Evolutionary conservation across 2,329 filamentous ascomycete species (phyloP), one percentile per base, ranked within the genome.

Genomic region (Didymella pomorum): DNA sequence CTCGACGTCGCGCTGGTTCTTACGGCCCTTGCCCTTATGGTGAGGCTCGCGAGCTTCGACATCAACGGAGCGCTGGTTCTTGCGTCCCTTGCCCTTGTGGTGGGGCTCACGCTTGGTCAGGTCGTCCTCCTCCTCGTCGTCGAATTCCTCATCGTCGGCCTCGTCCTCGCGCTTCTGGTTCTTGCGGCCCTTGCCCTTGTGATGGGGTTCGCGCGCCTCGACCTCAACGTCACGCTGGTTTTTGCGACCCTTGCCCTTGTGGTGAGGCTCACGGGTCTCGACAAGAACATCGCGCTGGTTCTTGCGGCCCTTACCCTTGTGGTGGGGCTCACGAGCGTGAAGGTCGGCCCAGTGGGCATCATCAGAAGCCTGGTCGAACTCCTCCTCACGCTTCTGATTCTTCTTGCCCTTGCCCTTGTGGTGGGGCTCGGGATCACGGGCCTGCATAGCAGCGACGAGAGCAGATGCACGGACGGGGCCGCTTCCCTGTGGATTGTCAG

Each of bases 401-500:
- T 20, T 21, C 43, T 51, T 60, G 29, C 52, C 56, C 42, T 50
- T 58, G 29, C 58, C 58, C 39, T 58, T 57, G 45, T 57, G 58
- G 49, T 61, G 58, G 26, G 58, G 60, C 35, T 59, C 57, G 14
- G 61, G 54, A 28, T 56, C 51, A 50, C 70, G 69, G 20, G 37
- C 55, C 39, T 61, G 55, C 42, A 72, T 65, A 26, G 68, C 61
- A 56, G 64, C 67, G 37, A 69, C 63, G 18, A 71, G 63, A 49
- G 66, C 65, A 21, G 60, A 41, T 41, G 60, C 60, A 21, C 57
- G 65, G 33, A 63, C 59, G 14, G 65, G 64, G 20, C 67, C 70
- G 33, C 68, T 70, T 61, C 60, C 67, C 68, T 72, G n/a, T n/a
- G 12, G 29, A 20, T 21, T 42, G 44, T 70, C 39, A 69, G 64